Conservation (phyloP, 805 yeast genomes). For the Teunomyces kruisii region DNA sequence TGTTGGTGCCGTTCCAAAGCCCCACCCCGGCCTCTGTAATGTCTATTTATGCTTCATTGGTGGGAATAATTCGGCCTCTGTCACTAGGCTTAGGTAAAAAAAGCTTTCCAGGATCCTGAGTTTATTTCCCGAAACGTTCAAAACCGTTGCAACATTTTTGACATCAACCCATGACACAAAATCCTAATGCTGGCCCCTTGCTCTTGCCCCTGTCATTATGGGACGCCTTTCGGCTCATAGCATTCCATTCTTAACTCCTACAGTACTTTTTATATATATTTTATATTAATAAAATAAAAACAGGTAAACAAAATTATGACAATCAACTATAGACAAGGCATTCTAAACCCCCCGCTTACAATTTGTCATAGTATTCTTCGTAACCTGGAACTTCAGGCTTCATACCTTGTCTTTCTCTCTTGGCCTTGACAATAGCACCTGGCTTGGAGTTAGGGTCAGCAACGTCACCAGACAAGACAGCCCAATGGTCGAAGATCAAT, state of each 20-base stretch:
- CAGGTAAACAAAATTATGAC: constrained; percentile 10
- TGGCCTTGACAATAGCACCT: constrained; percentile 55
- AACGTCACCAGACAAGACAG: constrained; percentile 87
- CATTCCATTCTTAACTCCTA: too few relatives aligned
- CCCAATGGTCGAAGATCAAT: constrained; percentile 99
- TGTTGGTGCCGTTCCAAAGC: too few relatives aligned
- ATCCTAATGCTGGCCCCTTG: neutral
- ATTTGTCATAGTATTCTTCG: constrained; percentile 97
- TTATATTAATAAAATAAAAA: constrained; percentile 8
- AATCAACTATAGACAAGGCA: constrained; percentile 13
- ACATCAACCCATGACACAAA: neutral
- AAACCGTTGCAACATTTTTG: constrained; percentile 1
- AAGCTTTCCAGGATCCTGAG: neutral
- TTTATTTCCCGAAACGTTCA: neutral
- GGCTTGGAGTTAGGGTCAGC: constrained; percentile 76
- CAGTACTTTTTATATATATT: neutral
- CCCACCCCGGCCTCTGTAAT: too few relatives aligned
- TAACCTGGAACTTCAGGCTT: constrained; percentile 98
- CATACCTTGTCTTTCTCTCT: constrained; percentile 95
- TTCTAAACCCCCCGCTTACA: constrained; percentile 42
- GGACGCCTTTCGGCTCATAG: neutral
- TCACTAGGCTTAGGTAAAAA: neutral
- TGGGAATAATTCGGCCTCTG: too few relatives aligned
- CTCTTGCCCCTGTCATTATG: neutral
- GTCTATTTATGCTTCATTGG: too few relatives aligned